Conservation (phyloP, 1,284 basidiomycete species). For the Trametes sp. region DNA sequence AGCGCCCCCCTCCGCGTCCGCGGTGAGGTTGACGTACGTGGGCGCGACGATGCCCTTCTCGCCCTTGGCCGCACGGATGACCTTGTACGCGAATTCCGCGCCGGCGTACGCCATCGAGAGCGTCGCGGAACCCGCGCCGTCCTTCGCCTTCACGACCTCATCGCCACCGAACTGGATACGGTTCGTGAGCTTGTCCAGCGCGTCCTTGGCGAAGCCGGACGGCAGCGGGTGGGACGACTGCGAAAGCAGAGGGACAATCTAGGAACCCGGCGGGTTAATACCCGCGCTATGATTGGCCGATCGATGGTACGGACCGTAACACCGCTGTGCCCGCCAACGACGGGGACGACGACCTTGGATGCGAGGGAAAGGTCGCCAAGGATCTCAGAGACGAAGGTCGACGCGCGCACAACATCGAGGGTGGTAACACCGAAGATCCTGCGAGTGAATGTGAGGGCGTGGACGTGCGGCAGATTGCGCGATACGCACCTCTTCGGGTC, state of each 20-base stretch:
- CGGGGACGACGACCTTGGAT: conserved; percentile 82
- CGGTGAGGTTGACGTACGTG: conserved; percentile 83
- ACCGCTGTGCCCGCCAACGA: conserved; percentile 97
- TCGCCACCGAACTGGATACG: conserved; percentile 85
- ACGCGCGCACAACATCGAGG: conserved; percentile 96
- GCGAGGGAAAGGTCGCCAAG: conserved; percentile 70
- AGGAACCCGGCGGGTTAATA: conserved; percentile 15
- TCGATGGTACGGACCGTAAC: conserved; percentile 68
- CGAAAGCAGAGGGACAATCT: conserved; percentile 96
- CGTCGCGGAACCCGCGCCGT: conserved; percentile 78
- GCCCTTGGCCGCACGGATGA: conserved; percentile 88
- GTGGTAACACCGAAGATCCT: conserved; percentile 98
- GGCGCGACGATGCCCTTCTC: conserved; percentile 89
- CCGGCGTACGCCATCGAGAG: conserved; percentile 82
- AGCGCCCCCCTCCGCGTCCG: conserved; percentile 78
- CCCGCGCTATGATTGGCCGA: conserved; percentile 15
- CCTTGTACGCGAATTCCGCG: conserved; percentile 80
- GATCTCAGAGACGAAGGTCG: conserved; percentile 92
- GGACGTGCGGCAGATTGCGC: conserved; percentile 3
- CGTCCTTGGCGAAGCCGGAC: conserved; percentile 57
- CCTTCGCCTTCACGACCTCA: conserved; percentile 85
- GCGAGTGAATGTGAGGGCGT: conserved; percentile 39
- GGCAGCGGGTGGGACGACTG: conserved; percentile 84
- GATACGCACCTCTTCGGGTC: conserved; percentile 82
- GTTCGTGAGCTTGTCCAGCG: conserved; percentile 61